Evolutionary conservation across 1,139 yeast genomes (phyloP), one percentile per base, ranked within the genome.

Genomic region (Maudiozyma humilis): DNA sequence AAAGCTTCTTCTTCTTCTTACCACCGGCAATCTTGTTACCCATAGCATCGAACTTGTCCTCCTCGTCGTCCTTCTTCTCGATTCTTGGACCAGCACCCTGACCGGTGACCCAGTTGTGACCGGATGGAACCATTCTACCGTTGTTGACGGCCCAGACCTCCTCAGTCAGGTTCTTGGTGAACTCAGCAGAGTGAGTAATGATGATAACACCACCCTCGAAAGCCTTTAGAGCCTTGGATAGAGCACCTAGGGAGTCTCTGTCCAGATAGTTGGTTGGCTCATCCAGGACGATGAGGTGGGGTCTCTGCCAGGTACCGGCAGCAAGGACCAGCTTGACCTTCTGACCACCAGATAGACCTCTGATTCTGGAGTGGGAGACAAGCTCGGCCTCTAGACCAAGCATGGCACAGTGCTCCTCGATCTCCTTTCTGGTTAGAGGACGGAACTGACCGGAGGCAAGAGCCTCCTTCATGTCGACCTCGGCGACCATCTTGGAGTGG

Each of bases 291-390:
- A 91, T 89, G 78, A 91, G 81, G 72, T 91, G 98, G 69, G 98
- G 98, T 82, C 97, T 89, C 79, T 89, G 96, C 98, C 98, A 91
- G 53, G 97, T 88, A 82, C 98, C 87, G 73, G 98, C 98, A 73
- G 98, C 98, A 70, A 91, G 78, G 66, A 91, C 98, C 71, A 91
- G 85, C 79, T 91, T 91, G 73, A 91, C 98, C 82, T 91, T 91
- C 80, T 91, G 98, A 80, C 98, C 98, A 83, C 98, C 98, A 60
- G 98, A 91, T 68, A 91, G 82, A 83, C 98, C 97, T 79, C 96
- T 88, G 74, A 91, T 91, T 80, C 97, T 89, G 62, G 97, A 89
- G 82, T 91, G 98, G 55, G 98, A 85, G 71, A 91, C 98, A 73
- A 91, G 83, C 78, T 91, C 98, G 66, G 97, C 83, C 60, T 91